A percentile compares a stretch with the other conserved stretches of the same genome.
Evolutionary conservation across 2,329 filamentous ascomycete species (phyloP).

Genomic region (Aspergillus costaricaensis): DNA sequence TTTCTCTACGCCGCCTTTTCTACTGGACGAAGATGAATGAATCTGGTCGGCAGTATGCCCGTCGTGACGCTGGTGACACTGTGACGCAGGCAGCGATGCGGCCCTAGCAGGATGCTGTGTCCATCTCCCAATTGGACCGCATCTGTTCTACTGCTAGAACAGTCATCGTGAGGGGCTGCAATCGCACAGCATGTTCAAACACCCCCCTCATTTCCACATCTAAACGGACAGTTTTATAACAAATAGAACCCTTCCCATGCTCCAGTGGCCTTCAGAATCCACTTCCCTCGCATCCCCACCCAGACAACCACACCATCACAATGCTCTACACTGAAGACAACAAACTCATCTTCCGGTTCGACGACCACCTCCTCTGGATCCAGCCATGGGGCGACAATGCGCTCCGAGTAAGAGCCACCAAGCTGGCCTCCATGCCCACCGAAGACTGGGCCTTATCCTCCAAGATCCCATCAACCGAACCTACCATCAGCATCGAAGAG

Average conservation of each 20-base stretch:
- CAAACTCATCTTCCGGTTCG: slow-evolving; percentile 40
- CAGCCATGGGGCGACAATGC: slow-evolving; percentile 44
- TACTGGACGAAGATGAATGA: background rate
- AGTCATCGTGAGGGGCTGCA: background rate
- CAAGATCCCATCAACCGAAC: slow-evolving; percentile 18
- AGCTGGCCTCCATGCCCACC: slow-evolving; percentile 37
- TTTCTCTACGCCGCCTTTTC: background rate
- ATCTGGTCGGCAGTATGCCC: background rate
- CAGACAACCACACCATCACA: slow-evolving; percentile 1
- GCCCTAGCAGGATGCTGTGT: background rate
- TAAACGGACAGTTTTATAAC: background rate
- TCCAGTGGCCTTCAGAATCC: background rate
- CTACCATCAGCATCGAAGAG: slow-evolving; percentile 20
- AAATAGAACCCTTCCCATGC: background rate
- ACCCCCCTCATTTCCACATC: background rate
- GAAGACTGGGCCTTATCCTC: slow-evolving; percentile 41
- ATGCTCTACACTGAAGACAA: slow-evolving; percentile 40
- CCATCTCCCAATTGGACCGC: background rate
- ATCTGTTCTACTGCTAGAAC: background rate
- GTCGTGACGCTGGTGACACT: background rate
- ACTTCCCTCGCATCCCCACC: background rate
- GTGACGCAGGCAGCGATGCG: slow-evolving; percentile 2
- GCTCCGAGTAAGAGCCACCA: slow-evolving; percentile 42
- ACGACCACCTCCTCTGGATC: slow-evolving; percentile 42
- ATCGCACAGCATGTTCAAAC: background rate